Evolutionary conservation across 2,329 filamentous ascomycete genomes (phyloP).

Genomic region (Thielaviopsis cerberus): DNA sequence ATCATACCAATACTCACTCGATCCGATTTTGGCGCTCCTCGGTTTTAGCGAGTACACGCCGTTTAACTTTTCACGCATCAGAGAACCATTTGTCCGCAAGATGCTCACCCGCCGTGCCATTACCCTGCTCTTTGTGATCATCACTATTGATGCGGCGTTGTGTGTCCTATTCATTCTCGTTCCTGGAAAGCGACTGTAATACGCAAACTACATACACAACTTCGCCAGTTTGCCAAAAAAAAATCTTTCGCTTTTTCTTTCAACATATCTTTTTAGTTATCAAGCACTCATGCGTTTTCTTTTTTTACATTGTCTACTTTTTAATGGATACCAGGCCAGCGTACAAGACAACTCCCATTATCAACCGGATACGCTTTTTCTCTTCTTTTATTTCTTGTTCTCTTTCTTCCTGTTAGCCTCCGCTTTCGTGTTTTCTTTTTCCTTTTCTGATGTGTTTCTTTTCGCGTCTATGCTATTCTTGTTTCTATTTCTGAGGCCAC

Average conservation of each 20-base stretch:
- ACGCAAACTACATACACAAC: not conserved
- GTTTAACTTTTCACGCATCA: slow-evolving; percentile 72
- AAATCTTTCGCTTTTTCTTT: not conserved
- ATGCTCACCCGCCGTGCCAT: slow-evolving; percentile 67
- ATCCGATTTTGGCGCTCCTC: slow-evolving; percentile 74
- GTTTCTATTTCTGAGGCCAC: not conserved
- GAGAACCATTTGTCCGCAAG: slow-evolving; percentile 77
- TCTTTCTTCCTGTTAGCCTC: not conserved
- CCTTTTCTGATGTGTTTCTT: not conserved
- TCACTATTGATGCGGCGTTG: slow-evolving; percentile 61
- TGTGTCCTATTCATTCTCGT: slow-evolving; percentile 88
- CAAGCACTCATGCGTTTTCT: not conserved
- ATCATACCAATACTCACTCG: slow-evolving; percentile 89
- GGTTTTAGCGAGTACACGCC: slow-evolving; percentile 93
- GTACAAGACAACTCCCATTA: not conserved
- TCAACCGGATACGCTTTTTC: not conserved
- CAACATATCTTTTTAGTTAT: not conserved
- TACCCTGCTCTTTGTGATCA: slow-evolving; percentile 60
- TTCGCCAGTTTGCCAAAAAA: not conserved
- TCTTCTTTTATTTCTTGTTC: not conserved
- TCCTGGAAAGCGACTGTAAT: slow-evolving; percentile 61
- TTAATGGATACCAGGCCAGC: slow-evolving; percentile 9
- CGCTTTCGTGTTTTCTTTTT: not conserved
- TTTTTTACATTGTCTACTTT: not conserved
- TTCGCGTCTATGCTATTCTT: not conserved